These are phyloP conservation scores for Vitis labrusca DNA, from an alignment of 164 flowering plant genomes.

Conservation along the genomic window DNA sequence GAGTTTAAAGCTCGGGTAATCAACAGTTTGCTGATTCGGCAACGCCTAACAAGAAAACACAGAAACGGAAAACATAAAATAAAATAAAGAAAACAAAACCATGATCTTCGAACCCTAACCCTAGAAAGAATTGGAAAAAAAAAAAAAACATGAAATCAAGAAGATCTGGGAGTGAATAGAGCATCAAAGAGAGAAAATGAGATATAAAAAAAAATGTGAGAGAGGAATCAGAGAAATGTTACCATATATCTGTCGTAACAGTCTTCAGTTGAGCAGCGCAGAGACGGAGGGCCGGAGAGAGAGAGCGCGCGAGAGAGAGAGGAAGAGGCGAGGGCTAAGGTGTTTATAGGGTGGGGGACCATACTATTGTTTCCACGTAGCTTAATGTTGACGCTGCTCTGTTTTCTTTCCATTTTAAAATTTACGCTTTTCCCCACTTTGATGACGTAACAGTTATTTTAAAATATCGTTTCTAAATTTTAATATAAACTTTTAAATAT, in stretches of 20 bases:
- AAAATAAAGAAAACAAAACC: not conserved
- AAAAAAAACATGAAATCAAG: not conserved
- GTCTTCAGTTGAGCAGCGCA: not conserved
- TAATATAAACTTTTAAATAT: no score
- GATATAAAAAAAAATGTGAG: not conserved
- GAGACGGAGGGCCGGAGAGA: not conserved
- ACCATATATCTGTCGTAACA: not conserved
- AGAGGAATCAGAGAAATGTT: not conserved
- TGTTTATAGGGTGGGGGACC: no score
- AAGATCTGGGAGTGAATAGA: not conserved
- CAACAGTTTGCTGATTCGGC: slow-evolving; percentile 44
- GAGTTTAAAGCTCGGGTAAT: slow-evolving; percentile 52
- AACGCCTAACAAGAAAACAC: slow-evolving; percentile 25
- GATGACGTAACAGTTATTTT: no score
- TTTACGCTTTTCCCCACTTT: no score
- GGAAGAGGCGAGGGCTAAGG: not conserved
- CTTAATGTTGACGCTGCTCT: no score
- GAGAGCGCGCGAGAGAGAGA: not conserved
- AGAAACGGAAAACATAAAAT: not conserved
- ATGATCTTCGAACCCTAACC: not conserved
- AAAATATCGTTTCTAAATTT: no score
- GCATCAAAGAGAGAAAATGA: not conserved
- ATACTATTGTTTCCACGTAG: no score
- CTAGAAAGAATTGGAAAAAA: not conserved
- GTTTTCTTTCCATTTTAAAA: no score